phyloP scores from a whole-genome alignment of 2,329 filamentous ascomycete genomes.

The Aureobasidium sp. region DNA sequence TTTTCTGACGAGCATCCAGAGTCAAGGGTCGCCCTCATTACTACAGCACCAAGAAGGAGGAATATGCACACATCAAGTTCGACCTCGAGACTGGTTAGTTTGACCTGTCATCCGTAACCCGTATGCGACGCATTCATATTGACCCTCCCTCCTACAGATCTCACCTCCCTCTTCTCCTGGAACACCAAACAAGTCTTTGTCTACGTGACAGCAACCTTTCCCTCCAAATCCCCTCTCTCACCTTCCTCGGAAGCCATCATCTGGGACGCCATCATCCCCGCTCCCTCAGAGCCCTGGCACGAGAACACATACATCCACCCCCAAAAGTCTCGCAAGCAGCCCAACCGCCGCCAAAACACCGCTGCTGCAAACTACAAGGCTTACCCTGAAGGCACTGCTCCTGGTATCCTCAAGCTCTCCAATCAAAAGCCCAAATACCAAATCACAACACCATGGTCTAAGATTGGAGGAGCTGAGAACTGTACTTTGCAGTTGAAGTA shows the following conservation, averaged over 20 bases:
- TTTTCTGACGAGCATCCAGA: slow-evolving; percentile 34
- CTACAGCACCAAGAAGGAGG: slow-evolving; percentile 85
- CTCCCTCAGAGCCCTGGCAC: slow-evolving; percentile 50
- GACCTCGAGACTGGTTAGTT: slow-evolving; percentile 64
- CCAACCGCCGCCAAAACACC: slow-evolving; percentile 19
- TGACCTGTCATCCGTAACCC: neutral
- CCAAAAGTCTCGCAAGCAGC: slow-evolving; percentile 44
- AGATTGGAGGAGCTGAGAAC: slow-evolving; percentile 63
- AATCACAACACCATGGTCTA: slow-evolving; percentile 80
- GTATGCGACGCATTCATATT: slow-evolving; percentile 16
- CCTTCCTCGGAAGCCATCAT: slow-evolving; percentile 63
- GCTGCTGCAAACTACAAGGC: slow-evolving; percentile 18
- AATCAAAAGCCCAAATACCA: slow-evolving; percentile 95
- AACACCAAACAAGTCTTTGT: slow-evolving; percentile 99
- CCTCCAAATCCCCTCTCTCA: slow-evolving; percentile 28
- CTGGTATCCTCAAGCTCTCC: slow-evolving; percentile 66
- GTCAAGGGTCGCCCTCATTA: slow-evolving; percentile 91
- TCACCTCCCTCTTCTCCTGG: slow-evolving; percentile 92
- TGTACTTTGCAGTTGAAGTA: slow-evolving; percentile 78
- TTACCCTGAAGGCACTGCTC: slow-evolving; percentile 27
- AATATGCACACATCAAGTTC: slow-evolving; percentile 92
- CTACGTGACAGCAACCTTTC: slow-evolving; percentile 77
- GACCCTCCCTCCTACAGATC: slow-evolving; percentile 43
- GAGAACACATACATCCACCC: slow-evolving; percentile 44
- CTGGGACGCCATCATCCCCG: slow-evolving; percentile 91